phyloP scores from a whole-genome alignment of 257 asterid genomes.

The Rhazya stricta region DNA sequence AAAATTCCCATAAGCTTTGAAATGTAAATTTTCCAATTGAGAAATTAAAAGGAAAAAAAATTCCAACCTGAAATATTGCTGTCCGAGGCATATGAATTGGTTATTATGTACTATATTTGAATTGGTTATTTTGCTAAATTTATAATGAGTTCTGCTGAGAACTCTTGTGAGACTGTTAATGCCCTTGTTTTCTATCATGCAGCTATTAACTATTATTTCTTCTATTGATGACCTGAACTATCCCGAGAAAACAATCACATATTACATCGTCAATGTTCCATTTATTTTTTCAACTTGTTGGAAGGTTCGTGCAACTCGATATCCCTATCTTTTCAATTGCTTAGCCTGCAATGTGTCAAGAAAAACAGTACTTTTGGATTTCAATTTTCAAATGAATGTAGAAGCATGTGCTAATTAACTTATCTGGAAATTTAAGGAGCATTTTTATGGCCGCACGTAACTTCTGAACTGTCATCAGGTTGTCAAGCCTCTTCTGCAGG shows the following conservation, averaged over 20 bases:
- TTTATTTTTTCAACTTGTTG: constrained; percentile 92
- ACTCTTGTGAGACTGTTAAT: not conserved
- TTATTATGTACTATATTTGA: not conserved
- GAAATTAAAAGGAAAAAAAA: not conserved
- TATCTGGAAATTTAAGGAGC: not conserved
- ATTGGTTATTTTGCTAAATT: not conserved
- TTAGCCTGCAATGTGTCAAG: not conserved
- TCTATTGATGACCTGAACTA: constrained; percentile 87
- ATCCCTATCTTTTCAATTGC: not conserved
- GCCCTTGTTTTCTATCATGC: constrained; percentile 19
- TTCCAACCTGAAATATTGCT: not conserved
- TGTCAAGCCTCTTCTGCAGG: constrained; percentile 84
- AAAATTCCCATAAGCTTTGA: not conserved
- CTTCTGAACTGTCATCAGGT: constrained; percentile 39
- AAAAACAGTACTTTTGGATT: not conserved
- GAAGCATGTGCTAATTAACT: not conserved
- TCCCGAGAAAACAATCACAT: constrained; percentile 85
- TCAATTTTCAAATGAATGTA: constrained; percentile 2
- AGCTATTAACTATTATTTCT: constrained; percentile 74
- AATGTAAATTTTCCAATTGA: not conserved
- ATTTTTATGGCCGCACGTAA: not conserved
- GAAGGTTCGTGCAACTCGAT: constrained; percentile 48
- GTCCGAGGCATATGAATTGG: not conserved
- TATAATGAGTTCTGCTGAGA: constrained; percentile 6
- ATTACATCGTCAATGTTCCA: constrained; percentile 88